phyloP scores from a whole-genome alignment of 495 filamentous ascomycete species.

The Talaromyces adpressus region DNA sequence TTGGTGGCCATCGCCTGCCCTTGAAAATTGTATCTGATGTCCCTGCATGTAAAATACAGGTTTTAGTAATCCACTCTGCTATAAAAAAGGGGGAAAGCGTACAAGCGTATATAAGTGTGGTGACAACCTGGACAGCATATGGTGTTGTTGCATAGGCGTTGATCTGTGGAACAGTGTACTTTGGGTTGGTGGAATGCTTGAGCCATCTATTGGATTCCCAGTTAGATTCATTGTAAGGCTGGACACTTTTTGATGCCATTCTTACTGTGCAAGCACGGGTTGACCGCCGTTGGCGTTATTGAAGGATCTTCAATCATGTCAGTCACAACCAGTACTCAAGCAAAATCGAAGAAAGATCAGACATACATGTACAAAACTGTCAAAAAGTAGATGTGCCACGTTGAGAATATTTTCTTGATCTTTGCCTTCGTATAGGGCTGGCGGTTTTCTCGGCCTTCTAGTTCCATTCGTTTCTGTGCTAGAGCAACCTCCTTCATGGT shows the following conservation, averaged over 20 bases:
- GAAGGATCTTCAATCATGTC: constrained; percentile 20
- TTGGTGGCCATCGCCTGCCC: constrained; percentile 50
- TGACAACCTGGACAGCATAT: constrained; percentile 39
- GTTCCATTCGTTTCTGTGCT: constrained; percentile 38
- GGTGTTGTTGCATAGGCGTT: constrained; percentile 42
- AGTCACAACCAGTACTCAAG: neutral
- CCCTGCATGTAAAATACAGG: too few species aligned
- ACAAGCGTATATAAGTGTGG: constrained; percentile 41
- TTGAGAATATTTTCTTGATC: constrained; percentile 45
- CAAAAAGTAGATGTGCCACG: constrained; percentile 45
- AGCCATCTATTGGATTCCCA: constrained; percentile 22
- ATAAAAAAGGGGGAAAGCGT: too few species aligned
- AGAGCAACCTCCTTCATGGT: constrained; percentile 33
- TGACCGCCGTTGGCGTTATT: constrained; percentile 30
- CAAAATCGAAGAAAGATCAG: neutral
- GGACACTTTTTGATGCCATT: neutral
- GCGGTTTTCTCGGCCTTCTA: constrained; percentile 38
- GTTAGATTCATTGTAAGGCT: neutral
- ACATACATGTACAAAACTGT: constrained; percentile 40
- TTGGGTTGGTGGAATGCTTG: constrained; percentile 28
- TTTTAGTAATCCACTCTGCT: too few species aligned
- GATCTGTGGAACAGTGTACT: constrained; percentile 32
- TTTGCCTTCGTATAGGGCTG: constrained; percentile 39
- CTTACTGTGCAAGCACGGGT: constrained; percentile 34
- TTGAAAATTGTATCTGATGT: constrained; percentile 44